These are phyloP conservation scores for Ramichloridium luteum DNA, from an alignment of 2,329 filamentous ascomycete genomes.

Conservation along the genomic window DNA sequence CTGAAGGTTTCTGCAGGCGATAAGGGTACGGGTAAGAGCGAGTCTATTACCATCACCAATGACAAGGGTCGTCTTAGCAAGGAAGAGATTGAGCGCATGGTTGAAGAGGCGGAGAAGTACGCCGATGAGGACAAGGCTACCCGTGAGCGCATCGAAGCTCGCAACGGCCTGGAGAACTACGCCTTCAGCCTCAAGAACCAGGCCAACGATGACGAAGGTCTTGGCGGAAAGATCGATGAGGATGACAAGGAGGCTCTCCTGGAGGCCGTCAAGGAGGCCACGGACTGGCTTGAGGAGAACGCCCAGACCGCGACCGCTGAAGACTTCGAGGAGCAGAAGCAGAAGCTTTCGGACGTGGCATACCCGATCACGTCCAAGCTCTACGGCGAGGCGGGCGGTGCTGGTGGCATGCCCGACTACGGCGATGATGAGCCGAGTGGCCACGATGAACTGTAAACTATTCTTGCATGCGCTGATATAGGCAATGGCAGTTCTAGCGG, in stretches of 20 bases:
- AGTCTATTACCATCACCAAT: conserved; percentile 98
- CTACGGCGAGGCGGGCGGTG: conserved; percentile 50
- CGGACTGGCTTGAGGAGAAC: conserved; percentile 96
- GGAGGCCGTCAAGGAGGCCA: conserved; percentile 92
- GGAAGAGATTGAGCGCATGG: conserved; percentile 99
- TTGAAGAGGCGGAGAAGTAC: conserved; percentile 94
- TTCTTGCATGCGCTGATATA: too few relatives aligned
- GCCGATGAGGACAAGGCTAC: conserved; percentile 99
- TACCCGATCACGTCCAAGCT: conserved; percentile 99
- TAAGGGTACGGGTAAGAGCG: conserved; percentile 94
- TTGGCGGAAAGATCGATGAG: conserved; percentile 95
- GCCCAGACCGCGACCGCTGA: conserved; percentile 70
- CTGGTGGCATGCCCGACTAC: conserved; percentile 45
- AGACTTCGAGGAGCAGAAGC: conserved; percentile 99
- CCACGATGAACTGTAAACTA: conserved; percentile 38
- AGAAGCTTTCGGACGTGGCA: conserved; percentile 92
- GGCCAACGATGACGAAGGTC: conserved; percentile 89
- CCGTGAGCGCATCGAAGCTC: conserved; percentile 89
- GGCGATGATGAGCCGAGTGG: conserved; percentile 52
- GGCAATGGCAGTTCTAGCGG: too few relatives aligned
- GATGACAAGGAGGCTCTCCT: conserved; percentile 96
- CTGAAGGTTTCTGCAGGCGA: conserved; percentile 91
- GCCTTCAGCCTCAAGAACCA: conserved; percentile 99
- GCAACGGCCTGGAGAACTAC: conserved; percentile 98
- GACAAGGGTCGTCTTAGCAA: conserved; percentile 95